These are phyloP conservation scores for Coprinopsis marcescibilis DNA, from an alignment of 768 basidiomycete species.

Conservation along the genomic window DNA sequence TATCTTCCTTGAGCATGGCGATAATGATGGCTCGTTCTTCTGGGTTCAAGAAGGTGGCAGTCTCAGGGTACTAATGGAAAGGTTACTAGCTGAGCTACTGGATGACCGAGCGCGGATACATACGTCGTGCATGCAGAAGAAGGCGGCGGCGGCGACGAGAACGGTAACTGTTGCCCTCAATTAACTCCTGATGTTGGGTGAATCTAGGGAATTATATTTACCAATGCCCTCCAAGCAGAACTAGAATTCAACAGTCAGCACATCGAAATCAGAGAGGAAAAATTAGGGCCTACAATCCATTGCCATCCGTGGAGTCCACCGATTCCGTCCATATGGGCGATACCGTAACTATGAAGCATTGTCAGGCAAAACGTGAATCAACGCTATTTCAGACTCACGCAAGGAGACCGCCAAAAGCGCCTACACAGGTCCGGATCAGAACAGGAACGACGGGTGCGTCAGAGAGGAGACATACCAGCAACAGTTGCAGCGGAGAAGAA, in stretches of 20 bases:
- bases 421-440: not conserved
- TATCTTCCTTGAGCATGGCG: slow-evolving; percentile 38
- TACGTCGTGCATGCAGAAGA: slow-evolving; percentile 52
- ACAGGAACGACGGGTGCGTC: too few species aligned
- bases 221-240: slow-evolving; percentile 41
- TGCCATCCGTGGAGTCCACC: slow-evolving; percentile 38
- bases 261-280: not conserved
- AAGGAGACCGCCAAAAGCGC: slow-evolving; percentile 29
- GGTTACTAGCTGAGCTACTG: not conserved
- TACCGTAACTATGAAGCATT: slow-evolving; percentile 29
- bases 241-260: slow-evolving; percentile 16
- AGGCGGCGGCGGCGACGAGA: slow-evolving; percentile 35
- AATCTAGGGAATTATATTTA: not conserved
- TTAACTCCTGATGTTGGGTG: not conserved
- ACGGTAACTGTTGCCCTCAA: slow-evolving; percentile 23
- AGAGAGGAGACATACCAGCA: slow-evolving; percentile 32
- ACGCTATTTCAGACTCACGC: slow-evolving; percentile 25
- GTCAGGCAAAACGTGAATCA: slow-evolving; percentile 2
- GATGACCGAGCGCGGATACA: slow-evolving; percentile 9
- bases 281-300: slow-evolving; percentile 36
- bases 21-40: slow-evolving; percentile 35
- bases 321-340: slow-evolving; percentile 39
- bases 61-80: slow-evolving; percentile 44
- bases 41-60: slow-evolving; percentile 48
- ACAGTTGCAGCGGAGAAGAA: slow-evolving; percentile 61